A percentile compares a stretch with the other conserved stretches of the same genome.
Conservation (phyloP, 148 eudicot species). For the Rhododendron molle region DNA sequence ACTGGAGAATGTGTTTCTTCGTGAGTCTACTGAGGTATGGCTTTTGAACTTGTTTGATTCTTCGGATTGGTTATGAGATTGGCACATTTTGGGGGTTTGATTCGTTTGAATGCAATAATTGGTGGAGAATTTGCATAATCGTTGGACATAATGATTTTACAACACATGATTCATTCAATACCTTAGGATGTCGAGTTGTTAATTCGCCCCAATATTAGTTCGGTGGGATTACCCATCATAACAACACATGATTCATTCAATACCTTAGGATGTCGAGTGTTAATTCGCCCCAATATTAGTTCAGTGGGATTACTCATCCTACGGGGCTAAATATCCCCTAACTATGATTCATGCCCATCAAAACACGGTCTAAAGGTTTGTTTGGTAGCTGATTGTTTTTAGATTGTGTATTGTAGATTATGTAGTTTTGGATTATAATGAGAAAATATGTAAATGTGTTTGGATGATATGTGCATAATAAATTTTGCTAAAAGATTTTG, state of each 20-base stretch:
- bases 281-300: background rate
- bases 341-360: background rate
- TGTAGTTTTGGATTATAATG: background rate
- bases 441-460: background rate
- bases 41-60: background rate
- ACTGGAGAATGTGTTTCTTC: slow-evolving; percentile 64
- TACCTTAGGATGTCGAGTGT: background rate
- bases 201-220: background rate
- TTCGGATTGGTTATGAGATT: background rate
- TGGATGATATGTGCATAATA: background rate
- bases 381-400: background rate
- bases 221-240: background rate
- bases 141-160: background rate
- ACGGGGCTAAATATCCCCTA: background rate
- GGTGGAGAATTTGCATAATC: background rate
- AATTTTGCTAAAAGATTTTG: background rate
- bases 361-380: background rate
- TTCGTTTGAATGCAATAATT: background rate
- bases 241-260: background rate
- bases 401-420: background rate
- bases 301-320: background rate
- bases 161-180: background rate
- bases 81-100: background rate
- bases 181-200: background rate
- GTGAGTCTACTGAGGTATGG: slow-evolving; percentile 47